Evolutionary conservation across 768 basidiomycete genomes (phyloP).

Genomic region (Saitozyma sp.): DNA sequence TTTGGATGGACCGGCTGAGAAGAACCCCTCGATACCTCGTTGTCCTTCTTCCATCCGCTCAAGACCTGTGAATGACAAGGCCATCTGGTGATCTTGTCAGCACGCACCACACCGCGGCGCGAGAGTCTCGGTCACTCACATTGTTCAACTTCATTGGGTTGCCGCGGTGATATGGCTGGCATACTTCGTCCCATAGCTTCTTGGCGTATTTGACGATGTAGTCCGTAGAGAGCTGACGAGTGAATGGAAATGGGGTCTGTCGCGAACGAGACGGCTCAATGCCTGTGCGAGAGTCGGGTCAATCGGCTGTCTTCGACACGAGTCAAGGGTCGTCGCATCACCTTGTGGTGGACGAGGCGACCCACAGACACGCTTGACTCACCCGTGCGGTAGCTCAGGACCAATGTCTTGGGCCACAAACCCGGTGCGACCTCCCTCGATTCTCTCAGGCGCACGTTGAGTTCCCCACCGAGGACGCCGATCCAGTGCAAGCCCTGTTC

Average conservation of each 20-base stretch:
- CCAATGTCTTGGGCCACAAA: slow-evolving; percentile 90
- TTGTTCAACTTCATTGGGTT: slow-evolving; percentile 66
- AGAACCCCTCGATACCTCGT: slow-evolving; percentile 82
- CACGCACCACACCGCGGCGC: background rate
- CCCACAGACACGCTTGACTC: slow-evolving; percentile 8
- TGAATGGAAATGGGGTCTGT: slow-evolving; percentile 85
- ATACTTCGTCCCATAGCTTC: slow-evolving; percentile 81
- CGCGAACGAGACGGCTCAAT: slow-evolving; percentile 71
- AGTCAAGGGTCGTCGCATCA: background rate
- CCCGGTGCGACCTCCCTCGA: slow-evolving; percentile 70
- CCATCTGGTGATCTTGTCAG: slow-evolving; percentile 26
- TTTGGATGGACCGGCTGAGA: slow-evolving; percentile 45
- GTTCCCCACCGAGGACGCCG: slow-evolving; percentile 82
- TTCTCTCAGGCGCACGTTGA: slow-evolving; percentile 79
- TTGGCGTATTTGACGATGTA: slow-evolving; percentile 72
- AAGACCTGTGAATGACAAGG: slow-evolving; percentile 43
- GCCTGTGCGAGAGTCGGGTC: slow-evolving; percentile 54
- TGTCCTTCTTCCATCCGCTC: slow-evolving; percentile 63
- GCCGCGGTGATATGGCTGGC: slow-evolving; percentile 57
- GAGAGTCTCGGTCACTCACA: slow-evolving; percentile 52
- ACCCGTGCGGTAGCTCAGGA: slow-evolving; percentile 75
- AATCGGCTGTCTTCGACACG: background rate
- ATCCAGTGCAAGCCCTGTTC: slow-evolving; percentile 88
- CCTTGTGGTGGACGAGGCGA: background rate
- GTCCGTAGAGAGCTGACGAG: slow-evolving; percentile 70